phyloP scores from a whole-genome alignment of 768 basidiomycete genomes.

The Termitomyces sp. region DNA sequence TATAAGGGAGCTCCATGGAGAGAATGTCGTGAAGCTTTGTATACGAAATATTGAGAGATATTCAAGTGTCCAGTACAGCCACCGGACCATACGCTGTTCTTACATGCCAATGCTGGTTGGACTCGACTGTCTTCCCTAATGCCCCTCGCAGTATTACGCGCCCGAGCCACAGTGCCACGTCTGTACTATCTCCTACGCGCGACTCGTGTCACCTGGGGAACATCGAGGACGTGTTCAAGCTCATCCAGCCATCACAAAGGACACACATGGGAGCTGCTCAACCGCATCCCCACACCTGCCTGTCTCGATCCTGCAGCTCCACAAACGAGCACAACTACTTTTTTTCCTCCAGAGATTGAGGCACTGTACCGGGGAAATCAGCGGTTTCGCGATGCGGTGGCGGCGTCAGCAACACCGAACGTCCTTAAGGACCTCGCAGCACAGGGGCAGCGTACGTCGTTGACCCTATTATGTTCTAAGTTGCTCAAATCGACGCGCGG shows the following conservation, averaged over 20 bases:
- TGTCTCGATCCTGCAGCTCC: background rate
- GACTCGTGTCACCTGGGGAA: background rate
- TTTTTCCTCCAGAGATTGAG: constrained; percentile 13
- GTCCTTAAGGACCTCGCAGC: constrained; percentile 11
- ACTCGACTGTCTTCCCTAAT: background rate
- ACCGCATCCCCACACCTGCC: constrained; percentile 11
- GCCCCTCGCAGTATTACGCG: background rate
- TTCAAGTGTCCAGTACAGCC: no score
- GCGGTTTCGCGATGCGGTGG: constrained; percentile 11
- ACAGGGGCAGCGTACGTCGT: constrained; percentile 11
- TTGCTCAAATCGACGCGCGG: background rate
- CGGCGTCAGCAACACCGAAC: constrained; percentile 9
- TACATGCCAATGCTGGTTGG: background rate
- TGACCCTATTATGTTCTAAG: background rate
- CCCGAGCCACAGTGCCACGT: background rate
- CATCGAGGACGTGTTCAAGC: background rate
- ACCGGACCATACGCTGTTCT: background rate
- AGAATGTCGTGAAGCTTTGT: no score
- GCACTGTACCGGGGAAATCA: constrained; percentile 14
- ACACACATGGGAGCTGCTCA: constrained; percentile 10
- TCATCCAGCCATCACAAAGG: background rate
- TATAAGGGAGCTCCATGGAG: no score
- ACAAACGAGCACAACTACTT: background rate
- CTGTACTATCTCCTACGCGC: background rate
- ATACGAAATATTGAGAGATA: no score